Base-by-base conservation (phyloP, 768 basidiomycete species). In the Leccinum truebloodii region DNA sequence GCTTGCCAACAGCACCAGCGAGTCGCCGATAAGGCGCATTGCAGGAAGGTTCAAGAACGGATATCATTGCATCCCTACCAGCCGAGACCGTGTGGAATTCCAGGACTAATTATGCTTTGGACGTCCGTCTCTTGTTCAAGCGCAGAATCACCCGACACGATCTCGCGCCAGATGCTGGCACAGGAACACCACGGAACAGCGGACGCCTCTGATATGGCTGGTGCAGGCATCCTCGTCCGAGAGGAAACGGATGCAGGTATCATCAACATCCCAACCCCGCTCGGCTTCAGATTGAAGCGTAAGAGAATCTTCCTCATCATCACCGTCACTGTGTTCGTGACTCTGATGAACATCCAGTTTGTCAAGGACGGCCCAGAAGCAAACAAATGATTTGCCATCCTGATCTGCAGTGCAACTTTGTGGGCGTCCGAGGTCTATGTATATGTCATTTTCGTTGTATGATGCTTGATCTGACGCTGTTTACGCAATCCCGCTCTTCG, bases 131-230 rank as follows among this genome's bases (percentile, higher is more conserved):
- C 22, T 22, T 22, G 22, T 22, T 22, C 22, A 22, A 22, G 22
- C 1, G 2, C 22, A 22, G 22, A 22, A 22, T 22, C 22, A 22
- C 22, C 22, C 22, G 95, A 98, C 69, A 99, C 97, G 1, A 89
- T 98, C 95, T 97, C 95, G 97, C 82, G 94, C 34, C 90, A 94
- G 74, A 95, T 97, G 94, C 90, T 97, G 60, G 88, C 86, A 3
- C 83, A 86, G 44, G 90, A 92, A 65, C 83, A 92, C 26, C 81
- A 86, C 4, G 90, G 91, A 16, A 52, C 59, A 26, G 20, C 63
- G 24, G 71, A 76, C 48, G 57, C 77, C 63, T 59, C 75, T 58
- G 78, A 76, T 53, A 64, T 72, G 30, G 65, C 67, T 41, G 67
- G 79, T 18, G 86, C 85, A 13, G 16, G 37, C 1, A 78, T 77